A percentile compares a stretch with the other conserved stretches of the same genome.
Conservation (phyloP, 768 basidiomycete genomes). For the Leccinum barrowsii region DNA sequence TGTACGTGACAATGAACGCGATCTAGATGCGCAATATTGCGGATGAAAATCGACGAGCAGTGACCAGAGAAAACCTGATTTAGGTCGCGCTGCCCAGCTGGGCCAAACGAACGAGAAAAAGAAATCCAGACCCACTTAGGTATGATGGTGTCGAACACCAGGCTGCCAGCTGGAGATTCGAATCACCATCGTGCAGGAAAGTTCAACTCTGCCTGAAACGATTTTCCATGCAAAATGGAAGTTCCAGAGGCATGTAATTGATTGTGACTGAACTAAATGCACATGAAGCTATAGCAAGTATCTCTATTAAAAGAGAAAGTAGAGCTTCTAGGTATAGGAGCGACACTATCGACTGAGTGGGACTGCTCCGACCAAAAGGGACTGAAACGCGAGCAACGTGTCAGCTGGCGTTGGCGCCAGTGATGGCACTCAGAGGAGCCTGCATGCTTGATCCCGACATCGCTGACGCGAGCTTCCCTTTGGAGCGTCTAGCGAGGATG, state of each 20-base stretch:
- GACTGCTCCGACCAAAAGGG: no score
- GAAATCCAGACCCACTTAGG: neutral
- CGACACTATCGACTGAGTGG: neutral
- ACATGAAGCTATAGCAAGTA: neutral
- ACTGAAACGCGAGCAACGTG: neutral
- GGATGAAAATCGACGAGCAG: no score
- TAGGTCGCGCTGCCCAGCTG: no score
- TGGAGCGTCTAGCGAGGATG: slow-evolving; percentile 16
- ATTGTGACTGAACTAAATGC: no score
- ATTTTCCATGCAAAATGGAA: neutral
- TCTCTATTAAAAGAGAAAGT: neutral
- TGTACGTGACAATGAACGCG: slow-evolving; percentile 4
- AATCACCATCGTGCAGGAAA: no score
- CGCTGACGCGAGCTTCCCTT: neutral
- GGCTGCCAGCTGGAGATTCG: no score
- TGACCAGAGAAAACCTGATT: no score
- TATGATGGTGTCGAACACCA: no score
- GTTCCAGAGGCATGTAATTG: neutral
- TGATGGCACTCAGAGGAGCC: neutral
- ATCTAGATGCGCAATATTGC: slow-evolving; percentile 3
- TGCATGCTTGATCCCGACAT: neutral
- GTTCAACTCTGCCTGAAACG: no score
- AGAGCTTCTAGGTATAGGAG: neutral
- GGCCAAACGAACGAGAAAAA: no score
- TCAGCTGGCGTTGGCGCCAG: neutral